phyloP scores from a whole-genome alignment of 768 basidiomycete genomes.

The Naganishia friedmannii region DNA sequence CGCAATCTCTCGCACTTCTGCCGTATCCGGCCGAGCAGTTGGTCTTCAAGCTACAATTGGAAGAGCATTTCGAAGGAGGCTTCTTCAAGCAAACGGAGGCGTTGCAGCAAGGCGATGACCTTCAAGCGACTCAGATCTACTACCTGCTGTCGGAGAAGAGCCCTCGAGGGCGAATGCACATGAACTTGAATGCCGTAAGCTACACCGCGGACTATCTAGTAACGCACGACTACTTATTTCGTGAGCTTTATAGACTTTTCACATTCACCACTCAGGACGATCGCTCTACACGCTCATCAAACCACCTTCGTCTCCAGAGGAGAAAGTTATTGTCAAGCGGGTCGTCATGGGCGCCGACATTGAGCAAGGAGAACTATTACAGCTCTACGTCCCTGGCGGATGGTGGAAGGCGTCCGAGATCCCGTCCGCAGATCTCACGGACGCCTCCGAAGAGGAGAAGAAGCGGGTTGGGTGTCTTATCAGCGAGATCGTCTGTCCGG shows the following conservation, averaged over 20 bases:
- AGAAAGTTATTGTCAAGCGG: slow-evolving; percentile 52
- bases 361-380: slow-evolving; percentile 55
- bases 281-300: slow-evolving; percentile 58
- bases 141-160: slow-evolving; percentile 41
- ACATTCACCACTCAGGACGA: slow-evolving; percentile 59
- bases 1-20: slow-evolving; percentile 31
- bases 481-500: slow-evolving; percentile 63
- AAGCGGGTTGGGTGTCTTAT: slow-evolving; percentile 58
- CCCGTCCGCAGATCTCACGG: slow-evolving; percentile 45
- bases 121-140: slow-evolving; percentile 42
- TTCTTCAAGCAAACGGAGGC: slow-evolving; percentile 41
- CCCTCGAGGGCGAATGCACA: slow-evolving; percentile 42
- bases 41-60: slow-evolving; percentile 46
- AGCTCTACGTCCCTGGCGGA: slow-evolving; percentile 55
- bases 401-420: slow-evolving; percentile 53
- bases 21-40: slow-evolving; percentile 36
- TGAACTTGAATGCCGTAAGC: slow-evolving; percentile 42
- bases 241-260: slow-evolving; percentile 55
- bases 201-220: not conserved
- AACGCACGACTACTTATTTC: not conserved
- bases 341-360: slow-evolving; percentile 56
- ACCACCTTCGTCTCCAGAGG: slow-evolving; percentile 40
- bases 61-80: slow-evolving; percentile 46
- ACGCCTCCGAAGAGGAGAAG: slow-evolving; percentile 24
- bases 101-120: slow-evolving; percentile 31